Evolutionary conservation across 345 rosid species (phyloP), one percentile per base, ranked within the genome.

Genomic region (Populus nigra): DNA sequence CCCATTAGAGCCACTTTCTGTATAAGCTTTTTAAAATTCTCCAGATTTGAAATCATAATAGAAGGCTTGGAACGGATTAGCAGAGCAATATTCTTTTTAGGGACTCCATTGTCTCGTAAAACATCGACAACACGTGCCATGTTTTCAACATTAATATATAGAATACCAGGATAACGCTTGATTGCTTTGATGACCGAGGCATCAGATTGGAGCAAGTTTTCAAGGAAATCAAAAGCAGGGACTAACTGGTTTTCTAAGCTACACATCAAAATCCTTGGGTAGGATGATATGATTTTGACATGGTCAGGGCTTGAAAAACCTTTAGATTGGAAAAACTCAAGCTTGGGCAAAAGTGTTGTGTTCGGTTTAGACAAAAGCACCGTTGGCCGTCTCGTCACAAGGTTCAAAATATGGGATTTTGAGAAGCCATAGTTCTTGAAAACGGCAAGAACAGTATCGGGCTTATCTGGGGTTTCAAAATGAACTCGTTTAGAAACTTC

Each of bases 1-100:
- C 90, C 94, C 87, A 85, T 88, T 69, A 80, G 77, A 61, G 36
- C 68, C 22, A 84, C 89, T 72, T 80, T 81, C 13, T 73, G 61
- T 29, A 86, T 73, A 10, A 53, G 73, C 41, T 65, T 74, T 43
- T 11, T 10, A 13, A 43, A 74, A 6, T 27, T 74, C 20, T 63
- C 41, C 8, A 27, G 13, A 8, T 27, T 11, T 5, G 6, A 4
- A 10, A 3, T 2, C 29, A 74, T 65, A 5, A 2, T 4, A 5
- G 0, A 10, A 25, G 53, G 50, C 17, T 23, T 33, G 20, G 3
- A n/a, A 12, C 16, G 39, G 27, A 53, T 2, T 3, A 38, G 15
- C 8, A 8, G 17, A 11, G 20, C 15, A 45, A n/a, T 3, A 10
- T 27, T 25, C 18, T 53, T 22, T 47, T 61, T 27, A 47, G 73